These are phyloP conservation scores for Lagenidium giganteum DNA, from an alignment of 352 stramenopile genomes.

Conservation along the genomic window DNA sequence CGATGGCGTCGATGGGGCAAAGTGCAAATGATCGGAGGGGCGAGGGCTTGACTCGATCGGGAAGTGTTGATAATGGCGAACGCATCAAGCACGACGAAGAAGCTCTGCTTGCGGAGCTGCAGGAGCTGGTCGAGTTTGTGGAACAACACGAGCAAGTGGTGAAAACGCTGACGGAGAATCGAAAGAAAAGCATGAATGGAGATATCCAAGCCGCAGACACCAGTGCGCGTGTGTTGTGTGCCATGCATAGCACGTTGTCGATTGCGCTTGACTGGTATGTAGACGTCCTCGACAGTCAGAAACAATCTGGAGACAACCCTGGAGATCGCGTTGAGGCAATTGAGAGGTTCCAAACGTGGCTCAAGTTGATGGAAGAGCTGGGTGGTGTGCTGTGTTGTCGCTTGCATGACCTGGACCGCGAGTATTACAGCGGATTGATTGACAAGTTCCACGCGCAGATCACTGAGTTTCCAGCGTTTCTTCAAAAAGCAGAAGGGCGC, in stretches of 20 bases:
- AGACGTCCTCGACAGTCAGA: constrained; percentile 13
- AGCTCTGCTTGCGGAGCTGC: constrained; percentile 17
- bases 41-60: no score
- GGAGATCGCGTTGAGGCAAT: neutral
- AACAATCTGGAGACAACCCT: neutral
- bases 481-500: constrained; percentile 33
- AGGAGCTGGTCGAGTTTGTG: constrained; percentile 22
- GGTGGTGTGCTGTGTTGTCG: constrained; percentile 30
- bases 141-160: constrained; percentile 22
- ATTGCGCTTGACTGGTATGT: constrained; percentile 35
- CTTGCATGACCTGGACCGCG: constrained; percentile 29
- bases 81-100: no score
- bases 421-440: constrained; percentile 27
- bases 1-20: no score
- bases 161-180: constrained; percentile 27
- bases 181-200: constrained; percentile 28
- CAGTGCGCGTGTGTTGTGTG: constrained; percentile 25
- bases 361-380: constrained; percentile 36
- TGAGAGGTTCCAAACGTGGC: constrained; percentile 18
- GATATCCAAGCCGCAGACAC: constrained; percentile 23
- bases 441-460: constrained; percentile 24
- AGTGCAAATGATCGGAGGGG: neutral
- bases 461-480: constrained; percentile 26
- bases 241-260: constrained; percentile 27
- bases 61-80: no score